A percentile compares a stretch with the other conserved stretches of the same genome.
Evolutionary conservation across 176 grass and related monocot genomes (phyloP).

Genomic region (Eremochloa ophiuroides): DNA sequence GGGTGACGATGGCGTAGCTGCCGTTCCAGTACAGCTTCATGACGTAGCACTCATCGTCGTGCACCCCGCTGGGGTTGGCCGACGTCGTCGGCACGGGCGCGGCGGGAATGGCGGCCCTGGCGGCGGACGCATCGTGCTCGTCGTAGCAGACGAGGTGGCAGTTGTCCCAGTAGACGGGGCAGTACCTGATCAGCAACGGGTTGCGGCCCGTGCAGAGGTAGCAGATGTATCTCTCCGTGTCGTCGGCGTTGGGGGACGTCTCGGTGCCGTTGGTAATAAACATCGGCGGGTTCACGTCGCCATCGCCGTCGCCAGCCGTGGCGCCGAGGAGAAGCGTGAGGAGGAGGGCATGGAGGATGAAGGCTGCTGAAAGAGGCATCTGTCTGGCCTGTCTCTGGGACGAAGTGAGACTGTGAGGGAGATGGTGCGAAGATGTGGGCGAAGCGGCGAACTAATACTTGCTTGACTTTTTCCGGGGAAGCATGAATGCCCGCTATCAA

Average conservation of each 20-base stretch:
- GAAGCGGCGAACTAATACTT: background rate
- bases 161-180: constrained; percentile 35
- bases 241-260: background rate
- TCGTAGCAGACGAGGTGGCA: constrained; percentile 29
- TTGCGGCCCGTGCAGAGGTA: constrained; percentile 38
- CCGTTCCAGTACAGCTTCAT: constrained; percentile 42
- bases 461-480: background rate
- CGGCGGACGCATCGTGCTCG: background rate
- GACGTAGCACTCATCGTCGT: constrained; percentile 32
- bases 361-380: constrained; percentile 1
- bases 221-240: constrained; percentile 35
- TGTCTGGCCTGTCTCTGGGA: background rate
- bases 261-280: background rate
- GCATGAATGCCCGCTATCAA: background rate
- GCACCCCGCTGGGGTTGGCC: background rate
- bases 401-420: background rate
- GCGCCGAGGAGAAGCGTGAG: background rate
- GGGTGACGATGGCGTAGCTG: constrained; percentile 25
- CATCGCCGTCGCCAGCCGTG: background rate
- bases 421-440: no score
- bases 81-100: background rate
- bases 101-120: background rate
- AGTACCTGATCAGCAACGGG: constrained; percentile 27
- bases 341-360: background rate
- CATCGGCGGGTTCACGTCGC: background rate